These are phyloP conservation scores for Inga leiocalycina DNA, from an alignment of 306 rosid genomes.

Conservation along the genomic window DNA sequence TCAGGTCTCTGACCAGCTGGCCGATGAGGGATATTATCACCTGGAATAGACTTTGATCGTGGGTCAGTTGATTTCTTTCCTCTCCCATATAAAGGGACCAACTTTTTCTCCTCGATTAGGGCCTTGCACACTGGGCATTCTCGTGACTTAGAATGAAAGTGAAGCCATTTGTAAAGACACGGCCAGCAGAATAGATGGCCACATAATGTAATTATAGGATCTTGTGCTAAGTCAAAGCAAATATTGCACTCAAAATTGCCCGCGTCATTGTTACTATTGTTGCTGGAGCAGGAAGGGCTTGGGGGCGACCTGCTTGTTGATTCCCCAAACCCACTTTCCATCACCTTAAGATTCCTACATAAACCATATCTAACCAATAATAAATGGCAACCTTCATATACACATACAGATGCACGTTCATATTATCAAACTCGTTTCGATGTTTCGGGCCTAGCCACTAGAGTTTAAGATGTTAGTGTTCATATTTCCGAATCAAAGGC, in stretches of 20 bases:
- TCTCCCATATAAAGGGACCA: slow-evolving; percentile 90
- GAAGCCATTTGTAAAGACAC: slow-evolving; percentile 91
- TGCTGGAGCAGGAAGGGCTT: slow-evolving; percentile 58
- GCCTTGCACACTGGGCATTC: slow-evolving; percentile 96
- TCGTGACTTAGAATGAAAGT: slow-evolving; percentile 70
- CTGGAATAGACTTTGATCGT: slow-evolving; percentile 76
- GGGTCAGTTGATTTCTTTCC: slow-evolving; percentile 90
- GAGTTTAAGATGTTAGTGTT: not conserved
- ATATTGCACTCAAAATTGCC: slow-evolving; percentile 90
- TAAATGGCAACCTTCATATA: not conserved
- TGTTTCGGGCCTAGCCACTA: not conserved
- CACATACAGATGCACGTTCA: slow-evolving; percentile 20
- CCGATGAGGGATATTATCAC: slow-evolving; percentile 69
- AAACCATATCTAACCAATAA: slow-evolving; percentile 51
- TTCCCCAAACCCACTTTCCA: slow-evolving; percentile 80
- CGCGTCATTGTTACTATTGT: slow-evolving; percentile 53
- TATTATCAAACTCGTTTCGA: not conserved
- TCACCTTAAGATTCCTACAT: slow-evolving; percentile 42
- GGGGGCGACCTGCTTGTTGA: slow-evolving; percentile 69
- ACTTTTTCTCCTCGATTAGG: slow-evolving; percentile 65
- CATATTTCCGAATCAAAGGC: slow-evolving; percentile 10
- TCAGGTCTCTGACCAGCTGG: slow-evolving; percentile 89
- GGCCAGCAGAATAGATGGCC: slow-evolving; percentile 98
- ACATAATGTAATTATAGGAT: slow-evolving; percentile 81
- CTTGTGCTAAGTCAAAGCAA: slow-evolving; percentile 90